phyloP scores from a whole-genome alignment of 768 basidiomycete species.

The Xerocomellus intermedius region DNA sequence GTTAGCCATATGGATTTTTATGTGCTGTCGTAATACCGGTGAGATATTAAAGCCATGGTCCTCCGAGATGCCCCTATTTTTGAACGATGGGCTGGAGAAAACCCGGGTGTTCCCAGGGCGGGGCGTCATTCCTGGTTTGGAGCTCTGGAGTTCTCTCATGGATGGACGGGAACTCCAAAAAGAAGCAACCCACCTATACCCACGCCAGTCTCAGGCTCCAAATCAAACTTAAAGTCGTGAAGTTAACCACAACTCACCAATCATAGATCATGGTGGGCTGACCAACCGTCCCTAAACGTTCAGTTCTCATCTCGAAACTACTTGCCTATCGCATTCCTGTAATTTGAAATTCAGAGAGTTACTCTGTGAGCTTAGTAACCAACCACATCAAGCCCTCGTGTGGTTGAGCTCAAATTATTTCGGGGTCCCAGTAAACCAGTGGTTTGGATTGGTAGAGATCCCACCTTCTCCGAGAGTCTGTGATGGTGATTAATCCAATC shows the following conservation, averaged over 20 bases:
- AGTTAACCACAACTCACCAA: neutral
- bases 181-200: neutral
- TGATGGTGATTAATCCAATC: neutral
- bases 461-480: neutral
- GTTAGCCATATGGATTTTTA: neutral
- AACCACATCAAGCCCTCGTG: neutral
- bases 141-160: neutral
- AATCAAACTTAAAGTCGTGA: neutral
- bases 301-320: too few relatives aligned
- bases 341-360: neutral
- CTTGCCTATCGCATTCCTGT: neutral
- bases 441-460: neutral
- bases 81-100: neutral
- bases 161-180: neutral
- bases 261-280: neutral
- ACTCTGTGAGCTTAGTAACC: neutral
- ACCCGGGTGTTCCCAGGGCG: neutral
- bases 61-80: neutral
- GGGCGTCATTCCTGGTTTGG: neutral
- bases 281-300: too few relatives aligned
- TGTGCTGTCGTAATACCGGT: neutral
- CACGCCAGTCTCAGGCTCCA: neutral
- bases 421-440: neutral
- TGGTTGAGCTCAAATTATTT: neutral
- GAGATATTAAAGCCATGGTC: neutral